phyloP scores from a whole-genome alignment of 768 basidiomycete genomes.

The Russula abietina region DNA sequence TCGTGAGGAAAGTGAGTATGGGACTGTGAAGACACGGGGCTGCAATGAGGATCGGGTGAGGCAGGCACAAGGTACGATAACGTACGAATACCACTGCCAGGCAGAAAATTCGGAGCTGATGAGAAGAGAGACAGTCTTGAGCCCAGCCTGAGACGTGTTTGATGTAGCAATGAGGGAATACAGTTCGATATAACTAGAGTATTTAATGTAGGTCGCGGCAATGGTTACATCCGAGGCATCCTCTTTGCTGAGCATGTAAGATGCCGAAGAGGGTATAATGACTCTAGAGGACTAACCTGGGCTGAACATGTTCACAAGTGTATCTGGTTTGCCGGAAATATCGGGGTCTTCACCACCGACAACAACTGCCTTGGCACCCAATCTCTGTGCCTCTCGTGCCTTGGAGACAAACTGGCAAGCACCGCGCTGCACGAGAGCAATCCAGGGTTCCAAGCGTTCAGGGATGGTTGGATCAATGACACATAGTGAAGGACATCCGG shows the following conservation, averaged over 20 bases:
- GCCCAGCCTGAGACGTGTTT: constrained; percentile 73
- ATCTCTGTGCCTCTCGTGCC: constrained; percentile 42
- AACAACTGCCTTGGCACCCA: constrained; percentile 86
- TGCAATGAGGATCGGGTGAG: constrained; percentile 3
- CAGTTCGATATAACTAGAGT: constrained; percentile 70
- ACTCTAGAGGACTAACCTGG: constrained; percentile 49
- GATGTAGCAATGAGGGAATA: constrained; percentile 62
- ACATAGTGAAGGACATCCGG: constrained; percentile 68
- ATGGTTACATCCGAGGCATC: constrained; percentile 83
- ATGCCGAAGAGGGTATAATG: constrained; percentile 5
- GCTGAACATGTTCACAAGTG: constrained; percentile 87
- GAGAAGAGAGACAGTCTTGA: constrained; percentile 67
- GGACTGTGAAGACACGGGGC: constrained; percentile 43
- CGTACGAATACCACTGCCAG: constrained; percentile 93
- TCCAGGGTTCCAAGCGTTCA: constrained; percentile 66
- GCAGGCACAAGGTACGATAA: constrained; percentile 11
- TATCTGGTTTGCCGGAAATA: constrained; percentile 60
- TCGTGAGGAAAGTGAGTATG: constrained; percentile 78
- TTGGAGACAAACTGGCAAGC: constrained; percentile 89
- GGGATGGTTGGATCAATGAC: constrained; percentile 49
- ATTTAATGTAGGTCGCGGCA: constrained; percentile 83
- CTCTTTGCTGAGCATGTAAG: constrained; percentile 38
- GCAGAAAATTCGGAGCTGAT: constrained; percentile 75
- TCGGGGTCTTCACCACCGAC: constrained; percentile 79
- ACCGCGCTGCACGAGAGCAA: constrained; percentile 87